phyloP scores from a whole-genome alignment of 768 basidiomycete species.

The Pulveroboletus frians region DNA sequence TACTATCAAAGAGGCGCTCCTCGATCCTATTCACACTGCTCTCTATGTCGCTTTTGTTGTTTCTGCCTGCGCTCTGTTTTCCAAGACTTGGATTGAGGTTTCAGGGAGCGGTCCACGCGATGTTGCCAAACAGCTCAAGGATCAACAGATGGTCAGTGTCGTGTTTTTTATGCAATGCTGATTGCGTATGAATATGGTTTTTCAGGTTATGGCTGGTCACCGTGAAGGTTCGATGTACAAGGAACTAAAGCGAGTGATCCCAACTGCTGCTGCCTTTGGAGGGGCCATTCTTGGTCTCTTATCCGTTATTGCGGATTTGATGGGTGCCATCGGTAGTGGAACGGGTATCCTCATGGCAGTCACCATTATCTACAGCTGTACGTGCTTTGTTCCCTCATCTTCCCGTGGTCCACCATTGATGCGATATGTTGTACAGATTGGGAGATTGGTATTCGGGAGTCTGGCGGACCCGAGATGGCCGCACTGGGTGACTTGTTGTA shows the following conservation, averaged over 20 bases:
- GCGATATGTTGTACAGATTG: constrained; percentile 51
- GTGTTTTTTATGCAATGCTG: constrained; percentile 1
- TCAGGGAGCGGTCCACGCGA: constrained; percentile 94
- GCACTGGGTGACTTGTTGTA: constrained; percentile 74
- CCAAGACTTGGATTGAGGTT: constrained; percentile 99
- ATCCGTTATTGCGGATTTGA: constrained; percentile 86
- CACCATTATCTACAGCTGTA: constrained; percentile 89
- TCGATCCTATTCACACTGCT: constrained; percentile 91
- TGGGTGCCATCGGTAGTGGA: constrained; percentile 94
- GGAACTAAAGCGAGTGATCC: constrained; percentile 96
- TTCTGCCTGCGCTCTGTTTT: constrained; percentile 92
- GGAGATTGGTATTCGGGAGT: constrained; percentile 85
- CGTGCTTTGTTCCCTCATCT: not conserved
- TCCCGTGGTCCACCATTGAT: not conserved
- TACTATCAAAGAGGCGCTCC: constrained; percentile 78
- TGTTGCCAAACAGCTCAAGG: constrained; percentile 96
- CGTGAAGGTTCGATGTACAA: constrained; percentile 99
- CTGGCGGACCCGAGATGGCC: constrained; percentile 77
- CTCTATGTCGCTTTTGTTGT: constrained; percentile 92
- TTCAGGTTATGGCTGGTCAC: constrained; percentile 77
- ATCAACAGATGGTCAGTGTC: constrained; percentile 83
- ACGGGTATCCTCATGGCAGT: constrained; percentile 97
- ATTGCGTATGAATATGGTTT: not conserved
- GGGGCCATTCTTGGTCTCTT: constrained; percentile 94
- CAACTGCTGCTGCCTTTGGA: constrained; percentile 95